Percentiles rank a stretch among this genome's conserved stretches.
These are phyloP conservation scores for Lactarius sp. DNA, from an alignment of 768 basidiomycete species.

Conservation along the genomic window DNA sequence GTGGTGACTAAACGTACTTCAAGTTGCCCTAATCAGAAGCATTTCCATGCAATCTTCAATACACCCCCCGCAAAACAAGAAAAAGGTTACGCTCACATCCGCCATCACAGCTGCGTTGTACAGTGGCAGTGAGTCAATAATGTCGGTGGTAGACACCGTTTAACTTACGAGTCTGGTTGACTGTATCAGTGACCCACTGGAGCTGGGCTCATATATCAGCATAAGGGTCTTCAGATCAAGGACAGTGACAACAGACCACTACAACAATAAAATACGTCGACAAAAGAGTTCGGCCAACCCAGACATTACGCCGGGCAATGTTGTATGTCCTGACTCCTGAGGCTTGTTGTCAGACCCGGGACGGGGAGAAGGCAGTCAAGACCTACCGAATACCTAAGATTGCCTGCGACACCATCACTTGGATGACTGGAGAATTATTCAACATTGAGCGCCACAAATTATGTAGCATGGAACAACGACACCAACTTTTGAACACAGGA, in stretches of 20 bases:
- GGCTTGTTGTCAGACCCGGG: slow-evolving; percentile 1
- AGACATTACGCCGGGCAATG: slow-evolving; percentile 44
- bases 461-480: neutral
- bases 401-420: slow-evolving; percentile 58
- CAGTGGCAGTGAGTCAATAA: slow-evolving; percentile 13
- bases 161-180: slow-evolving; percentile 44
- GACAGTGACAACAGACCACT: slow-evolving; percentile 35
- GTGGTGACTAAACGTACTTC: slow-evolving; percentile 29
- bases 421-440: slow-evolving; percentile 41
- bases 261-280: slow-evolving; percentile 39
- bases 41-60: neutral
- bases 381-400: slow-evolving; percentile 57
- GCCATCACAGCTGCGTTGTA: slow-evolving; percentile 5
- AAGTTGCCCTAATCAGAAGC: slow-evolving; percentile 33
- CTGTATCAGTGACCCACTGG: slow-evolving; percentile 55
- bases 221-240: slow-evolving; percentile 24
- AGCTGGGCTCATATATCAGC: slow-evolving; percentile 31
- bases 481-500: slow-evolving; percentile 57
- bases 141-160: neutral
- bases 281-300: slow-evolving; percentile 39
- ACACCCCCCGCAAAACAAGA: neutral
- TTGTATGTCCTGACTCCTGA: slow-evolving; percentile 57
- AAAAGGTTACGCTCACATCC: neutral
- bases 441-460: neutral
- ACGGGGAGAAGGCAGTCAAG: neutral